Base-by-base conservation (phyloP, 2,329 filamentous ascomycete genomes). In the Neopestalotiopsis sp. region DNA sequence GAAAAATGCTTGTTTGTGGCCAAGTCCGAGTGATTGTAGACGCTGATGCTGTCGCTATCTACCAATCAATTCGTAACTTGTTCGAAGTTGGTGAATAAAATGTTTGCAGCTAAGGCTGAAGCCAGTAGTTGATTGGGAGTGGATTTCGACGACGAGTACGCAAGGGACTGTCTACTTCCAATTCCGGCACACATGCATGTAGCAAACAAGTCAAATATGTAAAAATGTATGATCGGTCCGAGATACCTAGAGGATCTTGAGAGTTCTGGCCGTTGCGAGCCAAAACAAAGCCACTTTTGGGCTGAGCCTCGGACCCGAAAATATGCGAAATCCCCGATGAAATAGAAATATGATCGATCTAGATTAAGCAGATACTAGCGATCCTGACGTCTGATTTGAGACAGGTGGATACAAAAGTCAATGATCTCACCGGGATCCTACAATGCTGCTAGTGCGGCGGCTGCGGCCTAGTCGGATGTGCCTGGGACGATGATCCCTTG, bases 401-500 rank as follows among this genome's bases (percentile, higher is more conserved):
- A 53, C 45, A 53, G 3, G 45, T 53, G 45, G 45, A 53, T 53
- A 53, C 45, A 53, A 53, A 53, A 53, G 45, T 53, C 45, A 38
- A 53, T 53, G 45, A 53, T 53, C 45, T 53, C 45, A 53, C 45
- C 45, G n/a, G n/a, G 17, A 53, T 53, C 45, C 45, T 53, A 20
- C 45, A 17, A 20, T n/a, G 45, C n/a, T 53, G 45, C 45, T 53
- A 53, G 45, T 53, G 34, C 34, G 34, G 34, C 34, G 6, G 34
- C 24, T 28, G 45, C 45, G 45, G 45, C 45, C 17, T 20, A 7
- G 45, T 53, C 45, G 45, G 45, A 53, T 53, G 45, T 53, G 45
- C 45, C 45, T 53, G 45, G 42, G 45, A 14, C n/a, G 17, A 53
- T 20, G 45, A 53, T 53, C 45, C 45, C 45, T 53, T 53, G 45